Evolutionary conservation across 1,284 basidiomycete genomes (phyloP).

Genomic region (Trichosporon inkin): DNA sequence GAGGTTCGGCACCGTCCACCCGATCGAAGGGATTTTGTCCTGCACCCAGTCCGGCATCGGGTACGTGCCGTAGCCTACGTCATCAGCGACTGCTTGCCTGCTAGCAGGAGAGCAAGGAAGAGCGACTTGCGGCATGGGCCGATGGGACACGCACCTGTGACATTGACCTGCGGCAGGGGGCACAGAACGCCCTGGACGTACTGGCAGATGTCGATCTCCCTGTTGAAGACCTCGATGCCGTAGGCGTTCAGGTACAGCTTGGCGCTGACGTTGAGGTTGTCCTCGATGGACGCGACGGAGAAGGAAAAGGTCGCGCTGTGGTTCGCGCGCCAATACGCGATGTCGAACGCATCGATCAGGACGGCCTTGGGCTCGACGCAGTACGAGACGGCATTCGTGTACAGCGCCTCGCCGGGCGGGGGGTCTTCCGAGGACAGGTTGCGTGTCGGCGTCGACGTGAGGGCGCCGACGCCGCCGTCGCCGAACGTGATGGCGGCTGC

Average conservation of each 20-base stretch:
- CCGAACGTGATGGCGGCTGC: conserved; percentile 5
- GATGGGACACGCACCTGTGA: conserved; percentile 57
- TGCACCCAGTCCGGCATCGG: conserved; percentile 59
- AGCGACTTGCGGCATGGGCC: background rate
- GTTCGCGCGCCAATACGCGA: conserved; percentile 56
- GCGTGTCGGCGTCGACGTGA: background rate
- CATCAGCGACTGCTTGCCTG: background rate
- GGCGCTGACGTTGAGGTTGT: conserved; percentile 71
- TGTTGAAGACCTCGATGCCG: conserved; percentile 69
- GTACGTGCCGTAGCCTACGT: conserved; percentile 61
- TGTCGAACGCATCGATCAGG: conserved; percentile 73
- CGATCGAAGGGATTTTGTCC: conserved; percentile 67
- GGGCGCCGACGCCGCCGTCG: background rate
- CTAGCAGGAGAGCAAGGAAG: too few relatives aligned
- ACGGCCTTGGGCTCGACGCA: conserved; percentile 74
- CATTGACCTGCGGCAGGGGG: conserved; percentile 79
- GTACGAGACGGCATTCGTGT: conserved; percentile 79
- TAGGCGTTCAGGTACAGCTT: conserved; percentile 76
- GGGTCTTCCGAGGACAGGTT: background rate
- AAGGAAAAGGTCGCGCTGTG: conserved; percentile 39
- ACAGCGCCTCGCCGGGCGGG: conserved; percentile 25
- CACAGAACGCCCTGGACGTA: conserved; percentile 74
- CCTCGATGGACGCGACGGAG: conserved; percentile 49
- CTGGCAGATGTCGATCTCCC: conserved; percentile 67
- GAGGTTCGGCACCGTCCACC: conserved; percentile 82